Evolutionary conservation across 345 rosid species (phyloP).

Genomic region (Melaleuca quinquenervia): DNA sequence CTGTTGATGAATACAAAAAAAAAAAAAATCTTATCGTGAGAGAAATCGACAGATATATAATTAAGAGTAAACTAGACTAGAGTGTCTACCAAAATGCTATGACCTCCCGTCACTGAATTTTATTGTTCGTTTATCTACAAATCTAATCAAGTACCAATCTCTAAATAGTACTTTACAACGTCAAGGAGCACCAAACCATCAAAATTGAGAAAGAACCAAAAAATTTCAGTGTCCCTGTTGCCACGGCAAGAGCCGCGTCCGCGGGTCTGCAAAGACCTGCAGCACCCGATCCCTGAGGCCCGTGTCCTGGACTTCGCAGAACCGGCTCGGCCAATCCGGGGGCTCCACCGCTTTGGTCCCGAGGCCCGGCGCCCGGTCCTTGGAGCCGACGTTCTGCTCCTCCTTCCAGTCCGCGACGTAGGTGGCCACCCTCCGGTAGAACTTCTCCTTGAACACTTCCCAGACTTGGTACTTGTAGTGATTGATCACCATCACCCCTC

Average conservation of each 20-base stretch:
- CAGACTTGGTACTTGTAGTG: conserved; percentile 88
- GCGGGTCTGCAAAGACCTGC: conserved; percentile 16
- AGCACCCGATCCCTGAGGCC: conserved; percentile 55
- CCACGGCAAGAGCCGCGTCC: conserved; percentile 46
- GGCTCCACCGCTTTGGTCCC: conserved; percentile 78
- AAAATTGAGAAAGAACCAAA: background rate
- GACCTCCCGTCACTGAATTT: background rate
- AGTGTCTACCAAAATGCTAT: background rate
- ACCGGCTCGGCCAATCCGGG: conserved; percentile 55
- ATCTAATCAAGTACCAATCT: background rate
- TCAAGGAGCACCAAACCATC: background rate
- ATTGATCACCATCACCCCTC: conserved; percentile 44
- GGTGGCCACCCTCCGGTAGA: conserved; percentile 76
- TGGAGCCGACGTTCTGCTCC: conserved; percentile 58
- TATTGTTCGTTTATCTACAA: background rate
- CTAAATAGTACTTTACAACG: background rate
- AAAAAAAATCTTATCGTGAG: too few relatives aligned
- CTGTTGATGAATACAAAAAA: too few relatives aligned
- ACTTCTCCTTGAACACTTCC: conserved; percentile 90
- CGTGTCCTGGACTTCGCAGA: conserved; percentile 67
- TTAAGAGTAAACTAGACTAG: background rate
- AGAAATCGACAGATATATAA: too few relatives aligned
- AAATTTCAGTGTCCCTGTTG: background rate
- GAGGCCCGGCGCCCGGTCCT: conserved; percentile 81
- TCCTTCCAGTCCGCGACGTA: conserved; percentile 88